Evolutionary conservation across 768 basidiomycete genomes (phyloP).

Genomic region (Hortiboletus flavorubellus): DNA sequence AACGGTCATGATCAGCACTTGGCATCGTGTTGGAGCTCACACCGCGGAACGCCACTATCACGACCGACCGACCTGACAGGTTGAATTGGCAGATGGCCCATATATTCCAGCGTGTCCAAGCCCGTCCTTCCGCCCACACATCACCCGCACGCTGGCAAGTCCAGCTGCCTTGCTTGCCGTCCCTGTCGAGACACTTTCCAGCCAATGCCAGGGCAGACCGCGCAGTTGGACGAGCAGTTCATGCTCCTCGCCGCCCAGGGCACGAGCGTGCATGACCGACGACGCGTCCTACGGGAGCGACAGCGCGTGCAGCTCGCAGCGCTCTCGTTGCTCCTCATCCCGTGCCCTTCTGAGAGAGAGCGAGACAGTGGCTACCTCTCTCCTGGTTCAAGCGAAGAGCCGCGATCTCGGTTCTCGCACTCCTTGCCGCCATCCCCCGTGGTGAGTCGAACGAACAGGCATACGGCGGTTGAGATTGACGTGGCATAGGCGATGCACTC

Average conservation of each 20-base stretch:
- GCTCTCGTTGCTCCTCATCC: slow-evolving; percentile 8
- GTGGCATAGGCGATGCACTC: slow-evolving; percentile 1
- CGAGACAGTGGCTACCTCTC: background rate
- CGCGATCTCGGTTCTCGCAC: slow-evolving; percentile 22
- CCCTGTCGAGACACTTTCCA: background rate
- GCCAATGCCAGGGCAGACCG: background rate
- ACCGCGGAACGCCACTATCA: too few relatives aligned
- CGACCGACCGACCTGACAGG: background rate
- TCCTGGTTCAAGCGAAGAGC: slow-evolving; percentile 13
- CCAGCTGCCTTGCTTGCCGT: background rate
- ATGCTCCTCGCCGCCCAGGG: slow-evolving; percentile 16
- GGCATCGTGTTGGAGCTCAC: too few relatives aligned
- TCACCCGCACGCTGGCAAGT: slow-evolving; percentile 6
- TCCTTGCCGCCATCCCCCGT: slow-evolving; percentile 12
- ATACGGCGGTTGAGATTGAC: background rate
- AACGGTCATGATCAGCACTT: too few relatives aligned
- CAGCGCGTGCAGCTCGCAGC: background rate
- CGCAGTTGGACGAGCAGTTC: slow-evolving; percentile 9
- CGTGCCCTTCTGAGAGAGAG: background rate
- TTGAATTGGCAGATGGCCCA: background rate
- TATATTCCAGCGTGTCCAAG: background rate
- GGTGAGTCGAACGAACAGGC: slow-evolving; percentile 8
- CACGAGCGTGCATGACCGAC: slow-evolving; percentile 16
- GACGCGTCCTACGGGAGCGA: slow-evolving; percentile 14
- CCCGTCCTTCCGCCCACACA: background rate